Conservation (phyloP, 139 green algal genomes). For the Desmodesmus armatus region DNA sequence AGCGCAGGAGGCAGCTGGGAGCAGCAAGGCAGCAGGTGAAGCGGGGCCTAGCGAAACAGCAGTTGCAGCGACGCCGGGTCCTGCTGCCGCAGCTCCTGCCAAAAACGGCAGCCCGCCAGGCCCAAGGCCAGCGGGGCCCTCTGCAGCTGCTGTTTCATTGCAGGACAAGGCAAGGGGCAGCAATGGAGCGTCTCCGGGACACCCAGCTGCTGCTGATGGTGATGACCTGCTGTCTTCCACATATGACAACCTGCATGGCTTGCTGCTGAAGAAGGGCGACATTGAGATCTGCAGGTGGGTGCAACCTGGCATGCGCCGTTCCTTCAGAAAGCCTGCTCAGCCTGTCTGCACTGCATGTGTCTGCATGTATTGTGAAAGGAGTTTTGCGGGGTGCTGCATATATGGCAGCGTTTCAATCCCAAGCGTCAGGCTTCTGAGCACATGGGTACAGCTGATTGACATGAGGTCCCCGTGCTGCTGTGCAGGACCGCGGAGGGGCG, state of each 20-base stretch:
- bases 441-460: background rate
- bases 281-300: slow-evolving; percentile 66
- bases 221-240: slow-evolving; percentile 43
- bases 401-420: background rate
- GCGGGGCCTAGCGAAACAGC: no score
- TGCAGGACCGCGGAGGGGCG: slow-evolving; percentile 58
- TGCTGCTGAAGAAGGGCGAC: slow-evolving; percentile 55
- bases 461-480: background rate
- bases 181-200: no score
- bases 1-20: background rate
- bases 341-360: background rate
- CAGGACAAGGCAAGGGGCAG: no score
- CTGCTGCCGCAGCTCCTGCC: no score
- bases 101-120: background rate
- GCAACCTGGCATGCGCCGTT: background rate
- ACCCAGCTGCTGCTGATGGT: slow-evolving; percentile 22
- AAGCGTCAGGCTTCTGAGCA: background rate
- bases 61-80: no score
- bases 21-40: background rate
- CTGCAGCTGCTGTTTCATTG: no score
- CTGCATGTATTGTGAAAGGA: background rate
- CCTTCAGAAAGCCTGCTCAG: background rate
- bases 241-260: slow-evolving; percentile 47
- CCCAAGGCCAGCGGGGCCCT: no score
- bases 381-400: background rate